Conservation (phyloP, 176 grass and related monocot species). For the Raddia distichophylla region DNA sequence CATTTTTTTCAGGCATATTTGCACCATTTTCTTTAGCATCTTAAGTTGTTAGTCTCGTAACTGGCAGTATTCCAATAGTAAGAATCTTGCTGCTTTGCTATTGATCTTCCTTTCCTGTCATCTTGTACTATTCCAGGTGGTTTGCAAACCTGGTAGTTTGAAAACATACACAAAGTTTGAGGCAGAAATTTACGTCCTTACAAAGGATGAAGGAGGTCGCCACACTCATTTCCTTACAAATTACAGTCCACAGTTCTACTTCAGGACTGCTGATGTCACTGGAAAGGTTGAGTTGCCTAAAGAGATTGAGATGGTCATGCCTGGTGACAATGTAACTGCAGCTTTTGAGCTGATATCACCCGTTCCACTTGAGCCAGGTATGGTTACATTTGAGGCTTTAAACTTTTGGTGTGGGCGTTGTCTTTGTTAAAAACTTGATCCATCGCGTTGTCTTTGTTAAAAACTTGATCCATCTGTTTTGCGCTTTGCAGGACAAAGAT, state of each 20-base stretch:
- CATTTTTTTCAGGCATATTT: not conserved
- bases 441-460: not conserved
- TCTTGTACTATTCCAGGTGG: slow-evolving; percentile 61
- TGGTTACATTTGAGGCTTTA: not conserved
- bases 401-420: not conserved
- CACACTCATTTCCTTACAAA: slow-evolving; percentile 85
- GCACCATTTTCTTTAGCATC: not conserved
- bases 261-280: slow-evolving; percentile 91
- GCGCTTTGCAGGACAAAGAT: slow-evolving; percentile 82
- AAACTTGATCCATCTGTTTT: not conserved
- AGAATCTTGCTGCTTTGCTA: not conserved
- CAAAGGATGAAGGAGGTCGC: slow-evolving; percentile 96
- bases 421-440: not conserved
- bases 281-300: slow-evolving; percentile 76
- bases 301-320: slow-evolving; percentile 84
- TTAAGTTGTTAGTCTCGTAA: not conserved
- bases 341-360: slow-evolving; percentile 78
- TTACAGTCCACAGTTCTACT: slow-evolving; percentile 96
- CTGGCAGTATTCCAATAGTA: not conserved
- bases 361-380: slow-evolving; percentile 94
- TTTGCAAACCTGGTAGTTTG: slow-evolving; percentile 77
- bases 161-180: slow-evolving; percentile 92
- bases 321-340: slow-evolving; percentile 89
- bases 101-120: not conserved
- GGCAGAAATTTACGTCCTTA: slow-evolving; percentile 87